These are phyloP conservation scores for Naganishia vishniacii DNA, from an alignment of 768 basidiomycete species.

Conservation along the genomic window DNA sequence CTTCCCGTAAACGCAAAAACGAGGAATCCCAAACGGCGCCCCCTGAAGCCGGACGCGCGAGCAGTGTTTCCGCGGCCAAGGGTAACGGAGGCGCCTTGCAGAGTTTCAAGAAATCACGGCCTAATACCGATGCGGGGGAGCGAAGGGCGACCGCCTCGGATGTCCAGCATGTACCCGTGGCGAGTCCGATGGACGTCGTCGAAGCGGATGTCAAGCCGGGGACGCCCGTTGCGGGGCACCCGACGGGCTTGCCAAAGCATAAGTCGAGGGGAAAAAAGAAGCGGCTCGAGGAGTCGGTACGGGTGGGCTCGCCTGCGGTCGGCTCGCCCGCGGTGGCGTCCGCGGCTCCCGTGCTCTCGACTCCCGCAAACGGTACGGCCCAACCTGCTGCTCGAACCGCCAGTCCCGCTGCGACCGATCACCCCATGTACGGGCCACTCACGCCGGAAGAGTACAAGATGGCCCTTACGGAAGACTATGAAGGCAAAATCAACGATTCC, in stretches of 20 bases:
- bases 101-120: conserved; percentile 15
- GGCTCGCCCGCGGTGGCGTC: too few relatives aligned
- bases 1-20: conserved; percentile 16
- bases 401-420: not conserved
- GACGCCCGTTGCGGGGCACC: not conserved
- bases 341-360: too few relatives aligned
- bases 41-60: conserved; percentile 19
- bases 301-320: conserved; percentile 3
- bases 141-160: conserved; percentile 1
- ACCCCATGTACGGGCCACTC: conserved; percentile 1
- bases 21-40: conserved; percentile 24
- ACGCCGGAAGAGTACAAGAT: conserved; percentile 6
- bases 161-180: not conserved
- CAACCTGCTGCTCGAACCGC: not conserved
- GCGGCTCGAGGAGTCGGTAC: conserved; percentile 23
- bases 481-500: conserved; percentile 6
- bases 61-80: not conserved
- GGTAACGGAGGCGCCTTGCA: conserved; percentile 10
- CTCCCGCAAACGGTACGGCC: too few relatives aligned
- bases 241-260: conserved; percentile 18
- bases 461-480: not conserved
- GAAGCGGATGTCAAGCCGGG: conserved; percentile 3
- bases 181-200: conserved; percentile 3
- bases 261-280: conserved; percentile 28
- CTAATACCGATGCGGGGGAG: conserved; percentile 13